Conservation (phyloP, 257 asterid species). For the Leptodermis oblonga region DNA sequence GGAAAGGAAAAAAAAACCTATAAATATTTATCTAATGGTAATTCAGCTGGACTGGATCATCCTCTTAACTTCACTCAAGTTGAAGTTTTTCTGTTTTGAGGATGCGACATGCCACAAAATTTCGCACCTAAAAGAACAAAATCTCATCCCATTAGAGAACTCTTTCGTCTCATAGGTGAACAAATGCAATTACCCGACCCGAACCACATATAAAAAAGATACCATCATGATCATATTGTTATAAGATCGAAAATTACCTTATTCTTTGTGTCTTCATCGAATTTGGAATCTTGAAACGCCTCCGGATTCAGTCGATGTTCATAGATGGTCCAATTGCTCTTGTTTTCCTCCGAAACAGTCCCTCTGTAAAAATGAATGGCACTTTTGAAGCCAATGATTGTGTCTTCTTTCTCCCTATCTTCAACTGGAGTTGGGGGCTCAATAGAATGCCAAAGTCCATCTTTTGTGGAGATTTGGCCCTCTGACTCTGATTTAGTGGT, state of each 20-base stretch:
- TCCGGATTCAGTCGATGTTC: background rate
- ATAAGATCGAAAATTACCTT: no score
- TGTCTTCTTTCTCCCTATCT: background rate
- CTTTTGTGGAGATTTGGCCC: background rate
- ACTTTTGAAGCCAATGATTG: background rate
- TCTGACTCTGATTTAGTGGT: background rate
- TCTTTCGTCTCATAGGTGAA: no score
- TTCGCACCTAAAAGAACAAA: background rate
- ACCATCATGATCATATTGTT: no score
- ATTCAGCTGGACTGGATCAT: no score
- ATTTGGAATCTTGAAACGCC: background rate
- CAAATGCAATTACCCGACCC: no score
- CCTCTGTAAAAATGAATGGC: background rate
- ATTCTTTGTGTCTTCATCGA: background rate
- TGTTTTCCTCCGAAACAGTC: background rate
- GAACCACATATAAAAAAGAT: no score
- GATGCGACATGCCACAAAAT: background rate
- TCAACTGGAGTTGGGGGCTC: background rate
- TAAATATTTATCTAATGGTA: background rate
- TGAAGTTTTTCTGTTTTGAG: background rate
- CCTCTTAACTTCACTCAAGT: no score
- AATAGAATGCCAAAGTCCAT: background rate
- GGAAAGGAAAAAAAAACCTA: no score
- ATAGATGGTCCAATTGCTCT: background rate
- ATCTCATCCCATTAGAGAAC: no score